Evolutionary conservation across 1,139 yeast genomes (phyloP), one percentile per base, ranked within the genome.

Genomic region (Debaryomyces fabryi): DNA sequence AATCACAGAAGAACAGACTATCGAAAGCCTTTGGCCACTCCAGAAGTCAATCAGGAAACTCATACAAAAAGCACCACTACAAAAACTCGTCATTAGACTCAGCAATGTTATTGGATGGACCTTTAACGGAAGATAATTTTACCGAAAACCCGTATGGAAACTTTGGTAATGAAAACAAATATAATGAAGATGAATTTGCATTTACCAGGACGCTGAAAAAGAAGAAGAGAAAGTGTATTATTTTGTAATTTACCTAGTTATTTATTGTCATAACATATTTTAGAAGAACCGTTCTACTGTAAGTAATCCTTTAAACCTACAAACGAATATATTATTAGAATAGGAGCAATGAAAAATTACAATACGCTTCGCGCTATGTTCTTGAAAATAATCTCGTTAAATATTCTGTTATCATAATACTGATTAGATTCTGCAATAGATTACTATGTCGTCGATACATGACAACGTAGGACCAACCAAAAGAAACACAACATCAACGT

Each of bases 141-240:
- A 52, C 56, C n/a, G 48, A 56, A 24, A 68, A 69, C 48, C 72
- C 72, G 9, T 73, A 72, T 49, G 71, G 72, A n/a, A 59, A 65
- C 43, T 58, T 58, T 39, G 57, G 59, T 10, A 44, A 49, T 51
- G 52, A 59, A 23, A 58, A 62, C 30, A 57, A 60, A 51, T 71
- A 72, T 54, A 68, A 71, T 49, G 70, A 71, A 38, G 78, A 74
- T 46, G 79, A 75, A 58, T 73, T 73, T 59, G 76, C 72, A 45
- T 75, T 74, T 52, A 69, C 76, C 2, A 59, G 74, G 43, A 61
- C 68, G 42, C 67, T 68, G 42, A 55, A 59, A 45, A 64, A 65
- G 56, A 68, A 64, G 58, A 61, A 55, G 49, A 63, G 62, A 47
- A 65, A 56, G 52, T 75, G 80, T 58, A 54, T 57, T 9, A 71